Conservation (phyloP, 179 eudicot genomes). For the Beta lomatogona region DNA sequence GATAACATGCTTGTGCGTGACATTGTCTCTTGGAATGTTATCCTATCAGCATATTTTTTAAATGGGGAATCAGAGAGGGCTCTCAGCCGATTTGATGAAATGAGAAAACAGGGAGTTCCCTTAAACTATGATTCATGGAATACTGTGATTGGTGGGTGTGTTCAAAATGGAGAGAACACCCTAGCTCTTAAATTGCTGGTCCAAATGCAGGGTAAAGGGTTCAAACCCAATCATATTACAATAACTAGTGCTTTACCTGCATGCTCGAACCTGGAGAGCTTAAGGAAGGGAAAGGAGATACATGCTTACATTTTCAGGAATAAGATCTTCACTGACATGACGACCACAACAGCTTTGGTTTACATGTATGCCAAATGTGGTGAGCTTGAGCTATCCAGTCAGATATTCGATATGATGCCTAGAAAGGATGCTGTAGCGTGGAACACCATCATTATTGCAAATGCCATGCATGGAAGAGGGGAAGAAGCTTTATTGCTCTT, state of each 20-base stretch:
- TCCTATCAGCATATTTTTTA: conserved; percentile 59
- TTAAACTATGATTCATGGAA: conserved; percentile 73
- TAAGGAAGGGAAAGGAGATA: conserved; percentile 71
- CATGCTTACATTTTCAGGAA: conserved; percentile 62
- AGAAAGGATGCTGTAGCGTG: conserved; percentile 64
- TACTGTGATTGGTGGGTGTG: conserved; percentile 69
- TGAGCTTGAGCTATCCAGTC: conserved; percentile 51
- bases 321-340: conserved; percentile 44
- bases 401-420: conserved; percentile 56
- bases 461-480: conserved; percentile 77
- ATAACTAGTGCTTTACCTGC: conserved; percentile 65
- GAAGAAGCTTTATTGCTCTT: conserved; percentile 59
- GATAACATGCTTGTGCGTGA: conserved; percentile 48
- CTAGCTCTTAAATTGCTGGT: conserved; percentile 57
- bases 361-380: conserved; percentile 84
- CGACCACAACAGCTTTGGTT: conserved; percentile 63
- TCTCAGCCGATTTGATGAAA: conserved; percentile 42
- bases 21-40: conserved; percentile 67
- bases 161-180: conserved; percentile 51
- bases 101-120: conserved; percentile 45
- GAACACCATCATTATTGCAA: conserved; percentile 72
- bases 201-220: conserved; percentile 58
- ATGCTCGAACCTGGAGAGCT: conserved; percentile 62
- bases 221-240: conserved; percentile 68
- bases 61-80: conserved; percentile 61